Percentiles rank a stretch among this genome's conserved stretches.
Evolutionary conservation across 192 early-diverging fungal genomes (phyloP).

Genomic region (Coemansia sp.): DNA sequence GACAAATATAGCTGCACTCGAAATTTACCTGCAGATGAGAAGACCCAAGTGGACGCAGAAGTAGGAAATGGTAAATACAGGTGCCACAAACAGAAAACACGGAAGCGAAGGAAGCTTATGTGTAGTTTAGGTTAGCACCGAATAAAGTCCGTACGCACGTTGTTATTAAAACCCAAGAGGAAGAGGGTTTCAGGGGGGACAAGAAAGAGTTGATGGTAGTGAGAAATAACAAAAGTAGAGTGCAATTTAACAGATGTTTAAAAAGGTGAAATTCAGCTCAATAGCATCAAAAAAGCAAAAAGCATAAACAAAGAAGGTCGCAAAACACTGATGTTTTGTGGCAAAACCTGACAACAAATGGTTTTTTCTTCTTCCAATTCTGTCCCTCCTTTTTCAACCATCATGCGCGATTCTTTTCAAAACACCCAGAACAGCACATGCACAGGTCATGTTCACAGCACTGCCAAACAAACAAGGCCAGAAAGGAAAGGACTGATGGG

Average conservation of each 20-base stretch:
- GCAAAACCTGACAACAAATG: background rate
- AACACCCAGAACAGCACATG: too few relatives aligned
- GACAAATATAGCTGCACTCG: background rate
- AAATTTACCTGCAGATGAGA: constrained; percentile 21
- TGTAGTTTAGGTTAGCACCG: background rate
- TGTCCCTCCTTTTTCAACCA: background rate
- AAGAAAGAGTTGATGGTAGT: background rate
- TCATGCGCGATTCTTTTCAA: background rate
- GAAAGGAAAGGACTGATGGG: background rate
- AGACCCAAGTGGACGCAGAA: background rate
- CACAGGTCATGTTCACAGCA: too few relatives aligned
- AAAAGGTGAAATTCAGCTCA: background rate
- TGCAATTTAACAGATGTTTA: background rate
- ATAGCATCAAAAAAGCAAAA: background rate
- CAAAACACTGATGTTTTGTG: background rate
- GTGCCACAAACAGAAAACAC: background rate
- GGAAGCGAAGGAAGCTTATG: background rate
- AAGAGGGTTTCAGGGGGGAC: too few relatives aligned
- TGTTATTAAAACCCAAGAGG: too few relatives aligned
- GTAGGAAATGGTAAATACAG: background rate
- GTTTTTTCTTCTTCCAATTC: background rate
- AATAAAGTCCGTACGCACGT: background rate
- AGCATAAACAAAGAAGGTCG: background rate
- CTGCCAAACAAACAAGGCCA: background rate
- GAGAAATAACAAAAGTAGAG: background rate